Evolutionary conservation across 106 monocot genomes (phyloP).

Genomic region (Dendrobium catenatum): DNA sequence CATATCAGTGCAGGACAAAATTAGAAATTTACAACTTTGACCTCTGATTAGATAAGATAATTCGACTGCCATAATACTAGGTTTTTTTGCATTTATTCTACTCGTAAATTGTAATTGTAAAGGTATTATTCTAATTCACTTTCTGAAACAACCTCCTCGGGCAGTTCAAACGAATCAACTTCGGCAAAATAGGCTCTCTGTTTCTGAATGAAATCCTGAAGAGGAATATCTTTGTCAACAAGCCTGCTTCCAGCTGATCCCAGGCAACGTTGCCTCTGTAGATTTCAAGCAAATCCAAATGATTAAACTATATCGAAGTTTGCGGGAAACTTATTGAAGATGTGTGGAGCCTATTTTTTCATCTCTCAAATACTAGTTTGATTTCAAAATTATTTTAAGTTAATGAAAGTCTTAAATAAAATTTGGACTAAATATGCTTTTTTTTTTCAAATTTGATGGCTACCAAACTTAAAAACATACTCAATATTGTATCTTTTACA

Average conservation of each 20-base stretch:
- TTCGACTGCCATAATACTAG: background rate
- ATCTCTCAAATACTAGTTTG: too few relatives aligned
- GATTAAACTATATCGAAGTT: background rate
- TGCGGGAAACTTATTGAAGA: too few relatives aligned
- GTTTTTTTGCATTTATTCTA: background rate
- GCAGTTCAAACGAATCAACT: conserved; percentile 45
- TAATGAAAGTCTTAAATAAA: too few relatives aligned
- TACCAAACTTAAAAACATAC: too few relatives aligned
- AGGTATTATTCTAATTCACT: conserved; percentile 28
- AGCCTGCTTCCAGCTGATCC: background rate
- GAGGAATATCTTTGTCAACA: background rate
- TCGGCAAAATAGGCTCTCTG: conserved; percentile 51
- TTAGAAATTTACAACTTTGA: background rate
- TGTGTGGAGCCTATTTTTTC: too few relatives aligned
- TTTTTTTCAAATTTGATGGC: too few relatives aligned
- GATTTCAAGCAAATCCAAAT: background rate
- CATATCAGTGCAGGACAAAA: background rate
- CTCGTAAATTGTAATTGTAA: background rate
- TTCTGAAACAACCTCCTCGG: conserved; percentile 44
- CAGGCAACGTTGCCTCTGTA: background rate
- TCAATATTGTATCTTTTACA: too few relatives aligned
- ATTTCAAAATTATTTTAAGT: too few relatives aligned
- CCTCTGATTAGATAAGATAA: background rate
- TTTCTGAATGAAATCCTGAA: conserved; percentile 39
- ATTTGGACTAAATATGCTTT: too few relatives aligned